phyloP scores from a whole-genome alignment of 148 eudicot genomes.

The Pharnaceum exiguum region DNA sequence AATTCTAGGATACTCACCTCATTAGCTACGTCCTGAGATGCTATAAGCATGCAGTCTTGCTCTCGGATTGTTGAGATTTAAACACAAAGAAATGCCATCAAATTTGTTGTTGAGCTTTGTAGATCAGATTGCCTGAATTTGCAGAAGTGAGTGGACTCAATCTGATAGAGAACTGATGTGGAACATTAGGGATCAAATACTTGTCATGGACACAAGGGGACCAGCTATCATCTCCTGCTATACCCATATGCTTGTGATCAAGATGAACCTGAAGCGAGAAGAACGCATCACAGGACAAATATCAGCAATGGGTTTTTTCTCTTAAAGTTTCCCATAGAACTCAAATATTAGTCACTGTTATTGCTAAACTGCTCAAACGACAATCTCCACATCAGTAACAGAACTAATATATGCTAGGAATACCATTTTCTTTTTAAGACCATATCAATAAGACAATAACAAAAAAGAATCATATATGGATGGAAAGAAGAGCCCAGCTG shows the following conservation, averaged over 20 bases:
- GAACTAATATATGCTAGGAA: too few relatives aligned
- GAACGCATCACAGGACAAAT: too few relatives aligned
- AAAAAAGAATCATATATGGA: too few relatives aligned
- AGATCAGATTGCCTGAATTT: constrained; percentile 39
- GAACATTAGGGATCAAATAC: constrained; percentile 64
- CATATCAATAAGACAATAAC: too few relatives aligned
- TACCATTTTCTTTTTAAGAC: too few relatives aligned
- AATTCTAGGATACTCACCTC: too few relatives aligned
- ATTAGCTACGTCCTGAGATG: too few relatives aligned
- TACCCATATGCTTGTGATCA: constrained; percentile 97
- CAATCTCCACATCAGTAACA: too few relatives aligned
- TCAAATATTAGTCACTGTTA: too few relatives aligned
- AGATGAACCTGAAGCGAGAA: constrained; percentile 74
- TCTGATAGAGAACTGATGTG: constrained; percentile 65
- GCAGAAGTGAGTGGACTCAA: constrained; percentile 45
- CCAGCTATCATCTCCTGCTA: constrained; percentile 99
- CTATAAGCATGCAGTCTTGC: constrained; percentile 7
- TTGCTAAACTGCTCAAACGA: too few relatives aligned
- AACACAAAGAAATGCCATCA: neutral
- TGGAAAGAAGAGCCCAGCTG: too few relatives aligned
- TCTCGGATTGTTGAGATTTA: neutral
- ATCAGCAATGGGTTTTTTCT: too few relatives aligned
- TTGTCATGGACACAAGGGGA: constrained; percentile 76
- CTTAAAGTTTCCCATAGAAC: neutral
- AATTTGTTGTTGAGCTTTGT: constrained; percentile 46